Percentiles rank a stretch among this genome's conserved stretches.
Conservation (phyloP, 495 filamentous ascomycete genomes). For the Amniculicola lignicola region DNA sequence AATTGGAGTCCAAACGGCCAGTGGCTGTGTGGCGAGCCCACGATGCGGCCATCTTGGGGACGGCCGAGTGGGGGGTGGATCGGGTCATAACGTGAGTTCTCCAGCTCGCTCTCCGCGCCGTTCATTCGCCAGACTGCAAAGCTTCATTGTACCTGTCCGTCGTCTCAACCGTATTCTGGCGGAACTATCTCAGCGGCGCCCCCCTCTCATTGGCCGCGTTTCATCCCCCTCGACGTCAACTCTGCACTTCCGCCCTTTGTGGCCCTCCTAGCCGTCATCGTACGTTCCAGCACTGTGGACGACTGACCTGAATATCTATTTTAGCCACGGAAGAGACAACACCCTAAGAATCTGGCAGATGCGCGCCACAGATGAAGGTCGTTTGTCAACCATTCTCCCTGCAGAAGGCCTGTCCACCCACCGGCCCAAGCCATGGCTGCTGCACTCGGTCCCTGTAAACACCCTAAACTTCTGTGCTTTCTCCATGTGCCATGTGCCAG, state of each 20-base stretch:
- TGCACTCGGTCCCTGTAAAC: constrained; percentile 81
- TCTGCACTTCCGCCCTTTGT: too few relatives aligned
- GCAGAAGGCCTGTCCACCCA: constrained; percentile 53
- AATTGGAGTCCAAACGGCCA: constrained; percentile 74
- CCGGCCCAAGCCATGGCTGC: constrained; percentile 69
- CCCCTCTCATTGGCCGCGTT: too few relatives aligned
- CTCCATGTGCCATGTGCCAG: constrained; percentile 51
- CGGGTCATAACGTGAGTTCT: constrained; percentile 70
- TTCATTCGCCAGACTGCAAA: too few relatives aligned
- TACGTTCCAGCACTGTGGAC: neutral
- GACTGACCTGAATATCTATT: neutral
- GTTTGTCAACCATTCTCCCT: constrained; percentile 67
- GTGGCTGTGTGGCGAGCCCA: constrained; percentile 87
- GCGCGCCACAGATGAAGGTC: constrained; percentile 55
- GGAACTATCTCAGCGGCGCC: too few relatives aligned
- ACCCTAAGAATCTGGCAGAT: constrained; percentile 84
- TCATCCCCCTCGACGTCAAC: too few relatives aligned
- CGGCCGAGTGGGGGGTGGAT: constrained; percentile 62
- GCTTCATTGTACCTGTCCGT: too few relatives aligned
- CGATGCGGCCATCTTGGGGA: constrained; percentile 69
- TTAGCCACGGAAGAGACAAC: constrained; percentile 86
- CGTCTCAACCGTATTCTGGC: too few relatives aligned
- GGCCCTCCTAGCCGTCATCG: neutral
- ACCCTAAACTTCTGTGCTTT: constrained; percentile 96
- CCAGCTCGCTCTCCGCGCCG: too few relatives aligned